These are phyloP conservation scores for Pseudognaphalium luteoalbum DNA, from an alignment of 129 eudicot genomes.

Conservation along the genomic window DNA sequence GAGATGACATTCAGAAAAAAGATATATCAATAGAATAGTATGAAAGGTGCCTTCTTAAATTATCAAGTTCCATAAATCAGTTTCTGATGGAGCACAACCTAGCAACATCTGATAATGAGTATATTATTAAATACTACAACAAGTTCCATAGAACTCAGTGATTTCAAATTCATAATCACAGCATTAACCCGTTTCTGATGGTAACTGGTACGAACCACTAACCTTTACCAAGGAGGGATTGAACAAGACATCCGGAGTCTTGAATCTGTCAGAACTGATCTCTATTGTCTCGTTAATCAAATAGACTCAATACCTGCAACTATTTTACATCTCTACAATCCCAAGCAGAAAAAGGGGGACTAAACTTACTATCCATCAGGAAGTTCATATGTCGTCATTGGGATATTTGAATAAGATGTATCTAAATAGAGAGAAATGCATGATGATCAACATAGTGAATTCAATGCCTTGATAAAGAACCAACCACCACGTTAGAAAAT, in stretches of 20 bases:
- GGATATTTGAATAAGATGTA: constrained; percentile 87
- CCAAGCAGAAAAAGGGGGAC: constrained; percentile 10
- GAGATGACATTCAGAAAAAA: no score
- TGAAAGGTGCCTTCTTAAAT: no score
- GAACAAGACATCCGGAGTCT: constrained; percentile 88
- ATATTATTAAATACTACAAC: background rate
- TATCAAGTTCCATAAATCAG: no score
- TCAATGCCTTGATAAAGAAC: background rate
- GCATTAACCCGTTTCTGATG: constrained; percentile 19
- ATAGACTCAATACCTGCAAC: background rate
- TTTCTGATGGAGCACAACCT: background rate
- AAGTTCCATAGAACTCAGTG: constrained; percentile 9
- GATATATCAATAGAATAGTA: no score
- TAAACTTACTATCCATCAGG: constrained; percentile 99
- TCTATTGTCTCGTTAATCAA: constrained; percentile 70
- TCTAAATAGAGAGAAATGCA: constrained; percentile 43
- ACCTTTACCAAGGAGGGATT: constrained; percentile 94
- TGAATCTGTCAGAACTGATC: constrained; percentile 97
- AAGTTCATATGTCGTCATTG: constrained; percentile 97
- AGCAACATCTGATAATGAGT: background rate
- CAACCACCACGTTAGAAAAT: background rate
- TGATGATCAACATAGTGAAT: constrained; percentile 17
- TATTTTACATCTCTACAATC: constrained; percentile 7
- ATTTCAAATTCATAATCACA: constrained; percentile 7
- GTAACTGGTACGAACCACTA: constrained; percentile 23